Percentiles rank a stretch among this genome's conserved stretches.
These are phyloP conservation scores for Chalciporus chontae DNA, from an alignment of 768 basidiomycete genomes.

Conservation along the genomic window DNA sequence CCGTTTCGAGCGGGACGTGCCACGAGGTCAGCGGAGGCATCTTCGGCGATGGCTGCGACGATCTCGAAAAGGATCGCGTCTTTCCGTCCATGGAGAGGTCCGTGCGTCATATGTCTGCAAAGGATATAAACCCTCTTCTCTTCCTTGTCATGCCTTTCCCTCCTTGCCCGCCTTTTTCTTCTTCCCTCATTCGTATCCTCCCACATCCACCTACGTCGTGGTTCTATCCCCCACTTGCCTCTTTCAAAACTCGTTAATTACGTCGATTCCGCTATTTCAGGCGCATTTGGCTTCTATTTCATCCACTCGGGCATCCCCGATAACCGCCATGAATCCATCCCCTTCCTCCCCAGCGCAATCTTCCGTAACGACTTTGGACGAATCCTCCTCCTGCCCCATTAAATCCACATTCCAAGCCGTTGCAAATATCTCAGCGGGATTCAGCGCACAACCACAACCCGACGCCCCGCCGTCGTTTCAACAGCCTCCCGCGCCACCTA, in stretches of 20 bases:
- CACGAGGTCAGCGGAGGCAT: conserved; percentile 19
- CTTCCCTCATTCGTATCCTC: conserved; percentile 9
- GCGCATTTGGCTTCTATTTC: conserved; percentile 12
- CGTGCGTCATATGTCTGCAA: conserved; percentile 25
- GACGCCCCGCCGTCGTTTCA: conserved; percentile 12
- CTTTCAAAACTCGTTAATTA: conserved; percentile 18
- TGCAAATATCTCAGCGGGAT: conserved; percentile 4
- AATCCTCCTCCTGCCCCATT: conserved; percentile 7
- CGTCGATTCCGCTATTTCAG: conserved; percentile 16
- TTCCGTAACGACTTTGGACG: conserved; percentile 18
- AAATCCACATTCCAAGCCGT: conserved; percentile 1
- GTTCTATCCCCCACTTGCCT: conserved; percentile 7
- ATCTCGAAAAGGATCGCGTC: conserved; percentile 13
- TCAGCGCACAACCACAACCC: conserved; percentile 4
- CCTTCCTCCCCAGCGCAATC: conserved; percentile 25
- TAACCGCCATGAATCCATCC: conserved; percentile 25
- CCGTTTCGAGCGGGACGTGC: conserved; percentile 10
- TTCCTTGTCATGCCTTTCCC: conserved; percentile 6
- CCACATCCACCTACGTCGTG: conserved; percentile 16
- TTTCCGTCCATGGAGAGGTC: conserved; percentile 23
- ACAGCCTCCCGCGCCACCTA: conserved; percentile 21
- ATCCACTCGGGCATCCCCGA: conserved; percentile 18
- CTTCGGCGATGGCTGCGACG: conserved; percentile 20
- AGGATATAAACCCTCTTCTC: conserved; percentile 23
- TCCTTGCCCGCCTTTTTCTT: conserved; percentile 8